A percentile compares a stretch with the other conserved stretches of the same genome.
Evolutionary conservation across 305 asterid genomes (phyloP).

Genomic region (Fraxinus sp.): DNA sequence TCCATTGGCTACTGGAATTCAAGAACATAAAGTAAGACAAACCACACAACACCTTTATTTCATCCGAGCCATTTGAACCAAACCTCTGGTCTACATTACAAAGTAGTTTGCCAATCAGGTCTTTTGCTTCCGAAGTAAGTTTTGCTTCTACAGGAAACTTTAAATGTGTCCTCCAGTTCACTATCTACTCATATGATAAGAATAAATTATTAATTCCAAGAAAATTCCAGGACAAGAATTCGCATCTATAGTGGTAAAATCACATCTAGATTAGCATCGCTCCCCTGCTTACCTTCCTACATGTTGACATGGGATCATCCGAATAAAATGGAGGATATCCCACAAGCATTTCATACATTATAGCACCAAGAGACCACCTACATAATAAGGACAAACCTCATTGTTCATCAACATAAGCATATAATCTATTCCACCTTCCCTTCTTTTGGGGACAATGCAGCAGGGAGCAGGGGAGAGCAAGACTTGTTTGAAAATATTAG

Average conservation of each 20-base stretch:
- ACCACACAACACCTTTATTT: conserved; percentile 82
- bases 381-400: conserved; percentile 27
- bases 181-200: conserved; percentile 59
- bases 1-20: conserved; percentile 28
- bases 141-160: conserved; percentile 94
- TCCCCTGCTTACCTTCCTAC: conserved; percentile 70
- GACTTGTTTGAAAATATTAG: not conserved
- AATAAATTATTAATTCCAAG: conserved; percentile 3
- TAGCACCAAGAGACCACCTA: conserved; percentile 99
- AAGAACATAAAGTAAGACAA: conserved; percentile 43
- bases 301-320: conserved; percentile 94
- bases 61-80: conserved; percentile 84
- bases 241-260: conserved; percentile 5
- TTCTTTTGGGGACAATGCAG: not conserved
- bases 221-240: conserved; percentile 8
- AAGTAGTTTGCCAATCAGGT: conserved; percentile 79
- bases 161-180: conserved; percentile 91
- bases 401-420: conserved; percentile 18
- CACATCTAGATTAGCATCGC: conserved; percentile 22
- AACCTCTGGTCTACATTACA: conserved; percentile 89
- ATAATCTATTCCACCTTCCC: conserved; percentile 11
- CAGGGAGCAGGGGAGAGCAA: not conserved
- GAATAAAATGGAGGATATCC: conserved; percentile 97
- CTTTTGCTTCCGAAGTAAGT: conserved; percentile 74
- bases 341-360: conserved; percentile 93